Evolutionary conservation across 2,329 filamentous ascomycete genomes (phyloP).

Genomic region (Fusarium concolor): DNA sequence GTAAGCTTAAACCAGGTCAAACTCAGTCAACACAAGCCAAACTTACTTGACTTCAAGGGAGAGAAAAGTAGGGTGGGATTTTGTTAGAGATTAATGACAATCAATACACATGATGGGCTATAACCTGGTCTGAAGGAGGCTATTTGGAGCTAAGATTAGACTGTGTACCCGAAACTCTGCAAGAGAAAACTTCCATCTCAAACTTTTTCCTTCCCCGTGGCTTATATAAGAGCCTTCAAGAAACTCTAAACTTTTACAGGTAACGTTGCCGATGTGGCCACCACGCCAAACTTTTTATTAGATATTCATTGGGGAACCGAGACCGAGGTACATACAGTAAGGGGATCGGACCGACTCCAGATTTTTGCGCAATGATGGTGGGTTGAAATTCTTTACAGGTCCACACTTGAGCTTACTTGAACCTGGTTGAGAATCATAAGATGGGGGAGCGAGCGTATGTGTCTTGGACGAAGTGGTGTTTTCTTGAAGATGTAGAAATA

Average conservation of each 20-base stretch:
- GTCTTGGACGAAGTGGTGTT: not conserved
- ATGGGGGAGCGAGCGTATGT: not conserved
- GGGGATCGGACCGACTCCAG: conserved; percentile 34
- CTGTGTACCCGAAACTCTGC: not conserved
- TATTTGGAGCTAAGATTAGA: not conserved
- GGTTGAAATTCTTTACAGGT: conserved; percentile 30
- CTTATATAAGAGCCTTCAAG: not conserved
- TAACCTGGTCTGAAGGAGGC: not conserved
- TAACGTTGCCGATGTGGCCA: not conserved
- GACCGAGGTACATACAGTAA: conserved; percentile 12
- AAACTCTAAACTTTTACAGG: not conserved
- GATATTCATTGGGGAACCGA: not conserved
- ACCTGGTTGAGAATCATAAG: conserved; percentile 13
- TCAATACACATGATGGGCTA: not conserved
- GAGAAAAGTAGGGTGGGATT: not conserved
- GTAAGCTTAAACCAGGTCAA: conserved; percentile 26
- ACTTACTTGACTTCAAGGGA: not conserved
- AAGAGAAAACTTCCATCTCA: not conserved
- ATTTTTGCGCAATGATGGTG: conserved; percentile 26
- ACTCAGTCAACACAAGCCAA: not conserved
- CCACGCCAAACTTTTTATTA: not conserved
- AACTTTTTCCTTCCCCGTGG: not conserved
- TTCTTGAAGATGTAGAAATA: not conserved
- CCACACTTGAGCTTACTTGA: conserved; percentile 30
- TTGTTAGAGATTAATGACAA: not conserved